Evolutionary conservation across 257 asterid species (phyloP), one percentile per base, ranked within the genome.

Genomic region (Phtheirospermum japonicum): DNA sequence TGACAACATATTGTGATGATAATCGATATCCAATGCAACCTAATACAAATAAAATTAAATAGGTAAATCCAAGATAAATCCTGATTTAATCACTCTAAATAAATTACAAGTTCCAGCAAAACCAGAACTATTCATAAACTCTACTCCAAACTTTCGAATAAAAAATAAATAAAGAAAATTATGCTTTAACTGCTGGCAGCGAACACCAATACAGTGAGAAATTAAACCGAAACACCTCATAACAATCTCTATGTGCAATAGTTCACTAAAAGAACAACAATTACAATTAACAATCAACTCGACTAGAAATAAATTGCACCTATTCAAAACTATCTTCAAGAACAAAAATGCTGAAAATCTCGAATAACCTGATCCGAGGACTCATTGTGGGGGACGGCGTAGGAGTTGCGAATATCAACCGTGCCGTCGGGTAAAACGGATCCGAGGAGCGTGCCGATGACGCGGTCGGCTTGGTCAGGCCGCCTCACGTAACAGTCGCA

Each of bases 1-100:
- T 9, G 84, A 59, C 58, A 89, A 65, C 99, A 93, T 93, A 59
- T 87, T 93, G 61, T 84, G 89, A 73, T 93, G 99, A 63, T 93
- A 93, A 71, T 93, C 99, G 19, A 87, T 89, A 73, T 93, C 99
- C 83, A 93, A 59, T 0, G 99, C 99, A 73, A 93, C 96, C 97
- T 93, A 74, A 59, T 26, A 8, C 57, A 74, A n/a, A 11, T 18
- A 45, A 42, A 58, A 56, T 31, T 10, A 26, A 42, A 30, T 7
- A 59, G 5, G 50, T 56, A 28, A 71, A 49, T 54, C 18, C 4
- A 61, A 63, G 39, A 39, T 2, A 28, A 2, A 13, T 26, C 52
- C 20, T 45, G 4, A 13, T 45, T 6, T 23, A 23, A 23, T 3
- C 28, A 2, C 13, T 48, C 9, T 14, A 16, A 6, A 48, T 48